Base-by-base conservation (phyloP, 352 stramenopile species). In the Globisporangium barbulae region DNA sequence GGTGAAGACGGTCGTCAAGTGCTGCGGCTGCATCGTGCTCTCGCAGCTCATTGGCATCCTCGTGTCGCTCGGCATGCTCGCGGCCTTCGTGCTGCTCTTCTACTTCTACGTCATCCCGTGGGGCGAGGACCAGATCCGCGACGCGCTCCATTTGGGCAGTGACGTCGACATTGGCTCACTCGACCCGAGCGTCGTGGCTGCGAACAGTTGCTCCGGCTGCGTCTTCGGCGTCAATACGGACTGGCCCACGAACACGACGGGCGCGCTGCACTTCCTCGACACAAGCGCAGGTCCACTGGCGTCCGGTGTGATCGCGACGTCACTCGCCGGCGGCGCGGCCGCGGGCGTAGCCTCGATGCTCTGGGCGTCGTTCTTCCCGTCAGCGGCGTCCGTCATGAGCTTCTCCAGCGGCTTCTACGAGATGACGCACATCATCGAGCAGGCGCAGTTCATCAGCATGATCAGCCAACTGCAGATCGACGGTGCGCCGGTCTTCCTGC, bases 401-500 rank as follows among this genome's bases (percentile, higher is more conserved):
- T 80, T 90, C 49, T 82, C 84, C 0, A 73, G 70, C 30, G 83
- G 83, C 2, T 92, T 92, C 63, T 91, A 93, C 63, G 87, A 95
- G 68, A 91, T 96, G 77, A 89, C 81, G 9, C 81, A 91, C 66
- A 92, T 96, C 57, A 66, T 96, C 49, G 87, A 94, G 64, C 85
- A 94, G 67, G 84, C 81, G 10, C 87, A 96, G 67, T 94, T 94
- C 65, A 88, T 88, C 45, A 71, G 83, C 37, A 89, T 93, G 73
- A 91, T 96, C 66, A 87, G 82, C 53, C 87, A 96, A 60, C 67
- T 96, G 9, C 72, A 85, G 37, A 81, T 93, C 45, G 64, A 80
- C 28, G 87, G 85, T 41, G 82, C 86, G 13, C 87, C 87, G 9
- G 77, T 75, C 59, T 96, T 96, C 66, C 68, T 96, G 37, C 61